Conservation (phyloP, 108 stramenopile genomes). For the Nitzschia sp. region DNA sequence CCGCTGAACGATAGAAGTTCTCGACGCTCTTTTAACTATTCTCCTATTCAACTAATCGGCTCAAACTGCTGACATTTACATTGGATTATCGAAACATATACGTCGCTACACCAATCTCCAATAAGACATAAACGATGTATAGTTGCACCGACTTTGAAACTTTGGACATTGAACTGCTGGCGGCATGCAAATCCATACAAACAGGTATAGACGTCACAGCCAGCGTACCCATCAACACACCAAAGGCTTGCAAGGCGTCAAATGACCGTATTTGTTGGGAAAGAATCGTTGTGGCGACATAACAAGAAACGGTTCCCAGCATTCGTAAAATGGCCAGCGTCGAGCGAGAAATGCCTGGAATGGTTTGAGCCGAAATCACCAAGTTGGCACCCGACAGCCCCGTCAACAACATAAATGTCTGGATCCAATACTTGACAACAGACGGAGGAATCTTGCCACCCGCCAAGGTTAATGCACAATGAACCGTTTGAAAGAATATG, state of each 20-base stretch:
- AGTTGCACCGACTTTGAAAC: neutral
- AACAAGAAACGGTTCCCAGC: slow-evolving; percentile 3
- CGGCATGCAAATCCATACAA: slow-evolving; percentile 7
- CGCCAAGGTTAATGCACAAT: neutral
- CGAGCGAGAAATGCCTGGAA: neutral
- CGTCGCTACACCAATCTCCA: neutral
- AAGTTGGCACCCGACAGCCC: neutral
- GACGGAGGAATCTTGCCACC: neutral
- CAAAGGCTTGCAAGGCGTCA: neutral
- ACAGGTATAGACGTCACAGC: neutral
- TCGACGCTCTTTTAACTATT: no score
- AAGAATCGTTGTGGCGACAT: neutral
- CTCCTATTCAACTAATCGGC: no score
- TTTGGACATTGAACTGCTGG: neutral
- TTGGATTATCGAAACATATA: neutral
- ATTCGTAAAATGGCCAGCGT: neutral
- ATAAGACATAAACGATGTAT: neutral
- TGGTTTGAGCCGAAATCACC: slow-evolving; percentile 4
- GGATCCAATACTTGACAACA: neutral
- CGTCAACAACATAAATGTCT: neutral
- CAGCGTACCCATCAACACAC: slow-evolving; percentile 1
- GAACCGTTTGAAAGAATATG: slow-evolving; percentile 1
- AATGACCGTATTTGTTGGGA: neutral
- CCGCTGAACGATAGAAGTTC: no score
- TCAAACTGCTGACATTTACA: no score